Conservation (phyloP, 495 filamentous ascomycete genomes). For the Pseudoneurospora amorphoporcata region DNA sequence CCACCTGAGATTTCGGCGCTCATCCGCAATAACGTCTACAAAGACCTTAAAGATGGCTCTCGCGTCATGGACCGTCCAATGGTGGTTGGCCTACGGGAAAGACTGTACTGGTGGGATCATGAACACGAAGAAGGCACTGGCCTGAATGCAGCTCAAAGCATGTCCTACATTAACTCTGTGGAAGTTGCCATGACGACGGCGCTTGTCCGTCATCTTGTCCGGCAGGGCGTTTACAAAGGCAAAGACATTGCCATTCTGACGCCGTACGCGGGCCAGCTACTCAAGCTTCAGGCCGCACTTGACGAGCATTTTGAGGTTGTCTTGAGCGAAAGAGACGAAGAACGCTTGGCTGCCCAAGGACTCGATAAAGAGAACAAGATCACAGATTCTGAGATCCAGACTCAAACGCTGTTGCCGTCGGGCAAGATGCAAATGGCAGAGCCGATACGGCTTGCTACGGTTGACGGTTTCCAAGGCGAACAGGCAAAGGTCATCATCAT, state of each 20-base stretch:
- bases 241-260: constrained; percentile 73
- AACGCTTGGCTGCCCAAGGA: constrained; percentile 46
- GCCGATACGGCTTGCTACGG: constrained; percentile 60
- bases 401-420: background rate
- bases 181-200: constrained; percentile 58
- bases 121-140: constrained; percentile 40
- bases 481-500: constrained; percentile 74
- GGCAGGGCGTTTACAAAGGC: constrained; percentile 51
- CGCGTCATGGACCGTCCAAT: constrained; percentile 44
- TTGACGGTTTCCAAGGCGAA: constrained; percentile 84
- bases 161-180: constrained; percentile 55
- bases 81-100: constrained; percentile 52
- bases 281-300: constrained; percentile 45
- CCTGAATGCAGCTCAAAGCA: constrained; percentile 32
- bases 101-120: constrained; percentile 72
- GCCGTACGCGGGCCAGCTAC: constrained; percentile 65
- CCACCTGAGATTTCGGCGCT: constrained; percentile 50
- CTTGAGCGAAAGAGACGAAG: constrained; percentile 56
- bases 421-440: constrained; percentile 46
- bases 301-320: constrained; percentile 46
- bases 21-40: constrained; percentile 52
- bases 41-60: constrained; percentile 47
- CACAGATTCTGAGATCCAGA: no score
- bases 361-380: constrained; percentile 11
- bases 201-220: constrained; percentile 62